A percentile compares a stretch with the other conserved stretches of the same genome.
phyloP scores from a whole-genome alignment of 148 eudicot species.

The Fagopyrum esculentum region DNA sequence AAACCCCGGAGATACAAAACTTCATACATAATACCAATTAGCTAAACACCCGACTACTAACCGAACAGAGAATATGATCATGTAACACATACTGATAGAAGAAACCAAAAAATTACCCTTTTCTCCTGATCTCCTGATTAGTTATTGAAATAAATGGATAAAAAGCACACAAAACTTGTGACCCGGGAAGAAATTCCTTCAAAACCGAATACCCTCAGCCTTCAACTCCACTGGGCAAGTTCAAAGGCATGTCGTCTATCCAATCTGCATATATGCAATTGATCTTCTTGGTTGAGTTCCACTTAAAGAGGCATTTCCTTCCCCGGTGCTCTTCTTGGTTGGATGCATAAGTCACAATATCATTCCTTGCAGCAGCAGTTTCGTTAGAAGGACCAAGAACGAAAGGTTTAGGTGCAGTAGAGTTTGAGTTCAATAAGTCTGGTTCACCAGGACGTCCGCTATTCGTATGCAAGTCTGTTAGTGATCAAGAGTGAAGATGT shows the following conservation, averaged over 20 bases:
- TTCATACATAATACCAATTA: background rate
- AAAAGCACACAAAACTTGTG: background rate
- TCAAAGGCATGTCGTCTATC: conserved; percentile 56
- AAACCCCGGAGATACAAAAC: too few species aligned
- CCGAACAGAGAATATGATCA: background rate
- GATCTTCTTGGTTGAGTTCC: conserved; percentile 59
- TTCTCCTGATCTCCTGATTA: background rate
- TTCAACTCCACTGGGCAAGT: conserved; percentile 28
- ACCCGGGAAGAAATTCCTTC: background rate
- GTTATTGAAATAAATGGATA: background rate
- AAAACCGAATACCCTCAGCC: conserved; percentile 8
- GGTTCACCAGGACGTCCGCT: conserved; percentile 37
- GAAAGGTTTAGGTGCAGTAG: conserved; percentile 23
- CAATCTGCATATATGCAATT: conserved; percentile 76
- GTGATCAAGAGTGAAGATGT: background rate
- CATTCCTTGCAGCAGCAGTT: conserved; percentile 20
- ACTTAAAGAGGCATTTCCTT: conserved; percentile 38
- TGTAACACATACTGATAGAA: background rate
- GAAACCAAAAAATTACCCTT: background rate
- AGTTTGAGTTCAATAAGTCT: conserved; percentile 16
- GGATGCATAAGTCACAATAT: conserved; percentile 16
- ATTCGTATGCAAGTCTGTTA: conserved; percentile 41
- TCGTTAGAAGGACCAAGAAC: conserved; percentile 22
- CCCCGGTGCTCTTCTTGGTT: conserved; percentile 33
- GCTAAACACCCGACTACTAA: background rate